Conservation (phyloP, 1,139 yeast genomes). For the Debaryomycetaceae sp. region DNA sequence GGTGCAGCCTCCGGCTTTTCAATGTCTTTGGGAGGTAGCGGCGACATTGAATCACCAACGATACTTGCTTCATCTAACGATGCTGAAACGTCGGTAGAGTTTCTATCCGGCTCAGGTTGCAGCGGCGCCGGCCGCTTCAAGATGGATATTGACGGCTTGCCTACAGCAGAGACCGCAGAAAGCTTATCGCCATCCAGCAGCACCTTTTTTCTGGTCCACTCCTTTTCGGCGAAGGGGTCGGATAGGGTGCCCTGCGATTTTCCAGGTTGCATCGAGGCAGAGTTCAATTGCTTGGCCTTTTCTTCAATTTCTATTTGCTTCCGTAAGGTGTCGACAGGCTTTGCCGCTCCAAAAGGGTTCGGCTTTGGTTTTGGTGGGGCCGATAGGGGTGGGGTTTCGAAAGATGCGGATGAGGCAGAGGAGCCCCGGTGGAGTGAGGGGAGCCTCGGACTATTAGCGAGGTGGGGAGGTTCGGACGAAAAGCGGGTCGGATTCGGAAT, state of each 20-base stretch:
- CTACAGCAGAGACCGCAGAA: too few relatives aligned
- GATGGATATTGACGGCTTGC: slow-evolving; percentile 11
- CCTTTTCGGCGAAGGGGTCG: slow-evolving; percentile 7
- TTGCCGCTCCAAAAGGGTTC: slow-evolving; percentile 38
- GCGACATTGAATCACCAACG: slow-evolving; percentile 1
- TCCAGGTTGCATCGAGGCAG: slow-evolving; percentile 45
- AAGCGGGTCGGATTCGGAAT: slow-evolving; percentile 1
- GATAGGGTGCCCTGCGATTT: slow-evolving; percentile 18
- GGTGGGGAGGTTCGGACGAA: background rate
- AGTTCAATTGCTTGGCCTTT: slow-evolving; percentile 39
- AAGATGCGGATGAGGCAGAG: slow-evolving; percentile 1
- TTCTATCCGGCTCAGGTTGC: background rate
- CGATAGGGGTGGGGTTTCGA: slow-evolving; percentile 3
- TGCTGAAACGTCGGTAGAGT: too few relatives aligned
- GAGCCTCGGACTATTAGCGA: background rate
- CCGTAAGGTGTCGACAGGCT: slow-evolving; percentile 33
- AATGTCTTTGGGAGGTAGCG: slow-evolving; percentile 1
- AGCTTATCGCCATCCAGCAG: too few relatives aligned
- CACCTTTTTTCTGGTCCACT: slow-evolving; percentile 7
- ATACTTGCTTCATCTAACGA: background rate
- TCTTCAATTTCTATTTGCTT: slow-evolving; percentile 32
- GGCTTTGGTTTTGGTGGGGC: slow-evolving; percentile 17
- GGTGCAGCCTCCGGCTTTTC: background rate
- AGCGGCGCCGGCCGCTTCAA: slow-evolving; percentile 4
- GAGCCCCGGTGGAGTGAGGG: too few relatives aligned